Evolutionary conservation across 2,329 filamentous ascomycete species (phyloP).

Genomic region (Fusarium hostae): DNA sequence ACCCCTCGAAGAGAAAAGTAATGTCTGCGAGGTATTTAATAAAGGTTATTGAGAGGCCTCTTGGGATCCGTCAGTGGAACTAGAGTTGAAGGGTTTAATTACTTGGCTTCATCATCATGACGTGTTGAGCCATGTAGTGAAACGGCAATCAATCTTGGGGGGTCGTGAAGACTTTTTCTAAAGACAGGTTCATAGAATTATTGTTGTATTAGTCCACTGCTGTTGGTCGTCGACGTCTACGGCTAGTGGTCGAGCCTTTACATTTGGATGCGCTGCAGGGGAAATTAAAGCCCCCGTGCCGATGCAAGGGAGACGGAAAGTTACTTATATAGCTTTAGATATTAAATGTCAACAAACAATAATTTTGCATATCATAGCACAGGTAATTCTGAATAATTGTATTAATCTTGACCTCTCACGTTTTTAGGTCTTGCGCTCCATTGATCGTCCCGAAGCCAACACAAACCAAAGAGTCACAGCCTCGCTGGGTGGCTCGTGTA

Average conservation of each 20-base stretch:
- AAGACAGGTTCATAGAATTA: neutral
- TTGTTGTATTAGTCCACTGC: neutral
- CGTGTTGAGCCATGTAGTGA: conserved; percentile 18
- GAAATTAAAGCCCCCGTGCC: conserved; percentile 29
- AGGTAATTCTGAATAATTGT: neutral
- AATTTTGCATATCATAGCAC: neutral
- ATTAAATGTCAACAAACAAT: conserved; percentile 2
- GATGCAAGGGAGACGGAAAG: conserved; percentile 30
- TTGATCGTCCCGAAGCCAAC: conserved; percentile 26
- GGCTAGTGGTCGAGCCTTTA: neutral
- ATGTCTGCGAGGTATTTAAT: conserved; percentile 1
- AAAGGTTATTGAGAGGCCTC: neutral
- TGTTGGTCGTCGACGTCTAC: neutral
- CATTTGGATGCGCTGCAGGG: conserved; percentile 9
- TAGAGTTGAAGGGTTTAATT: conserved; percentile 4
- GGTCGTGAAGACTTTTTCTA: neutral
- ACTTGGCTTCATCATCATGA: conserved; percentile 33
- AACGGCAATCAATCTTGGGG: conserved; percentile 3
- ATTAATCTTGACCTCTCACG: neutral
- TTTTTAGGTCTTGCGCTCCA: conserved; percentile 1
- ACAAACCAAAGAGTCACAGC: conserved; percentile 25
- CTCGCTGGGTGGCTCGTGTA: conserved; percentile 33
- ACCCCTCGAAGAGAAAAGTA: neutral
- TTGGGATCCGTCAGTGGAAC: neutral
- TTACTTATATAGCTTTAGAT: neutral